Percentiles rank a stretch among this genome's conserved stretches.
Evolutionary conservation across 2,329 filamentous ascomycete genomes (phyloP).

Genomic region (Cercospora zeae-maydis): DNA sequence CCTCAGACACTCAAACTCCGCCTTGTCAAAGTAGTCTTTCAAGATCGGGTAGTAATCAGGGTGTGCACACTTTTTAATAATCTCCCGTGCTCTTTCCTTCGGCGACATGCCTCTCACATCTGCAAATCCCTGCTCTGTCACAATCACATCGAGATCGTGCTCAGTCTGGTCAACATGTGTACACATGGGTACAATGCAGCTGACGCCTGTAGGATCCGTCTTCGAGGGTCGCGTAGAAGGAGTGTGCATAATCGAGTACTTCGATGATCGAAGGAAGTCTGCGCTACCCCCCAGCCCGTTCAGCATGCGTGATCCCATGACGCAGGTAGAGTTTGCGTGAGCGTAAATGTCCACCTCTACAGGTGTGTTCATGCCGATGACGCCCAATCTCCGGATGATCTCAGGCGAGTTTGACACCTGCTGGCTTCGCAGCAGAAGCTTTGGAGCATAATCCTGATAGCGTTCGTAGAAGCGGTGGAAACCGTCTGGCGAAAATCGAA

Average conservation of each 20-base stretch:
- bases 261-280: slow-evolving; percentile 73
- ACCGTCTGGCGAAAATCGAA: slow-evolving; percentile 85
- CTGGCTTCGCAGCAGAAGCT: slow-evolving; percentile 82
- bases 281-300: slow-evolving; percentile 80
- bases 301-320: slow-evolving; percentile 83
- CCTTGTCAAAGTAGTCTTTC: slow-evolving; percentile 76
- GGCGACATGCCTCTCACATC: slow-evolving; percentile 80
- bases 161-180: slow-evolving; percentile 91
- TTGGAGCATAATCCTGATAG: slow-evolving; percentile 75
- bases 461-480: slow-evolving; percentile 88
- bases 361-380: slow-evolving; percentile 93
- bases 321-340: slow-evolving; percentile 85
- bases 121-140: slow-evolving; percentile 73
- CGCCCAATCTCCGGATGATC: slow-evolving; percentile 80
- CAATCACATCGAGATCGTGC: slow-evolving; percentile 85
- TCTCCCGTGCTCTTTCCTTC: slow-evolving; percentile 74
- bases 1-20: slow-evolving; percentile 78
- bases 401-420: slow-evolving; percentile 85
- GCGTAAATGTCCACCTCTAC: slow-evolving; percentile 94
- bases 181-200: slow-evolving; percentile 89
- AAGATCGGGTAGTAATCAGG: slow-evolving; percentile 81
- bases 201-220: slow-evolving; percentile 75
- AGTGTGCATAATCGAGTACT: slow-evolving; percentile 93
- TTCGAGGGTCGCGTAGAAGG: slow-evolving; percentile 76
- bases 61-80: slow-evolving; percentile 83